Conservation (phyloP, 495 filamentous ascomycete species). For the Penicillium lividum region DNA sequence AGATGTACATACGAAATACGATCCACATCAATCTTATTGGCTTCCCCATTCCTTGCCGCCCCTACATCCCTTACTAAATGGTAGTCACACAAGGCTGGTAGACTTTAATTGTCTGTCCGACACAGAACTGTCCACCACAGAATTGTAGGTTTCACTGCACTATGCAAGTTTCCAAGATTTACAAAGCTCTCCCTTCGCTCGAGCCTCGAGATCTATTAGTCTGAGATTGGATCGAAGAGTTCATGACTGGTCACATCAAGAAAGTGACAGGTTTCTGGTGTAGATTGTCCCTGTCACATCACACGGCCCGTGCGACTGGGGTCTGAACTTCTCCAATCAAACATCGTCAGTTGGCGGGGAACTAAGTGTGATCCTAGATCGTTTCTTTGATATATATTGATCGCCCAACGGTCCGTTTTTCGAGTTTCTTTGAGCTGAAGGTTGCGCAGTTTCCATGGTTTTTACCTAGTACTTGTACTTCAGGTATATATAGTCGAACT, state of each 20-base stretch:
- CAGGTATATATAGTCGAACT: not conserved
- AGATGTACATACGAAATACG: not conserved
- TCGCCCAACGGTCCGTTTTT: not conserved
- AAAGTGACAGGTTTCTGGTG: conserved; percentile 27
- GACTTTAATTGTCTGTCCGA: not conserved
- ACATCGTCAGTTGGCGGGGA: not conserved
- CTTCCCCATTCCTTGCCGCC: not conserved
- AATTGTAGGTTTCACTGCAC: not conserved
- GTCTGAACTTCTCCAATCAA: not conserved
- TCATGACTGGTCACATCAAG: conserved; percentile 21
- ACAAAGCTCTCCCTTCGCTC: not conserved
- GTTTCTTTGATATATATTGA: not conserved
- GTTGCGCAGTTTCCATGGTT: not conserved
- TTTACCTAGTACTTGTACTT: too few species aligned
- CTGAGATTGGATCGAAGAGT: conserved; percentile 7
- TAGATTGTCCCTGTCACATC: conserved; percentile 24
- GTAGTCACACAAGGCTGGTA: not conserved
- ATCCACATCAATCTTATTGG: not conserved
- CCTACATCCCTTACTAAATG: too few species aligned
- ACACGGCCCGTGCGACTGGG: conserved; percentile 17
- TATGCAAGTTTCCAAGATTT: too few species aligned
- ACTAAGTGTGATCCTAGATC: not conserved
- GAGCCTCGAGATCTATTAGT: not conserved
- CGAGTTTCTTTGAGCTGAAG: not conserved
- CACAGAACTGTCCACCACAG: not conserved